Evolutionary conservation across 805 yeast species (phyloP).

Genomic region (Metschnikowia henanensis): DNA sequence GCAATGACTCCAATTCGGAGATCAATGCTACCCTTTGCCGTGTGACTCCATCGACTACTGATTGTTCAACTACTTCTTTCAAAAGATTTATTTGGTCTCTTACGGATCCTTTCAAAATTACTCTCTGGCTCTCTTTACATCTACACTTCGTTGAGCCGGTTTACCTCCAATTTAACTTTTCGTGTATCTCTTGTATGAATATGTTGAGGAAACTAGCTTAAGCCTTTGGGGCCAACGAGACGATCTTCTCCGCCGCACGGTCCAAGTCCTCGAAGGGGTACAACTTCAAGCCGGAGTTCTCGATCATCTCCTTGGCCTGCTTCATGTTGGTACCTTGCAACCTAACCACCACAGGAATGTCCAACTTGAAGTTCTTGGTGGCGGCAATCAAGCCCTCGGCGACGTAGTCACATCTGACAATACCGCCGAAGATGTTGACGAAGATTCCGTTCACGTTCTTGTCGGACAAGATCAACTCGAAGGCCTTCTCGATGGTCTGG

Average conservation of each 20-base stretch:
- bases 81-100: too few species aligned
- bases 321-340: conserved; percentile 97
- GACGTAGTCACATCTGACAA: conserved; percentile 98
- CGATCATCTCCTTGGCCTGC: conserved; percentile 82
- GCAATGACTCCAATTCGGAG: too few species aligned
- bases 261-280: conserved; percentile 91
- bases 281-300: conserved; percentile 88
- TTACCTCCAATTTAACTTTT: too few species aligned
- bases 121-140: too few species aligned
- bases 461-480: conserved; percentile 89
- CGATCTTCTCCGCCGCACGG: conserved; percentile 96
- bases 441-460: conserved; percentile 89
- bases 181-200: conserved; percentile 3
- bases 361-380: conserved; percentile 85
- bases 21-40: too few species aligned
- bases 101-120: too few species aligned
- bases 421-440: conserved; percentile 99
- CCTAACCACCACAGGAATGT: conserved; percentile 96
- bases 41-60: too few species aligned
- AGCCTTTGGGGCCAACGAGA: conserved; percentile 54
- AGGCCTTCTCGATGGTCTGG: conserved; percentile 95
- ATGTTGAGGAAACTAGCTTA: conserved; percentile 1
- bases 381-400: conserved; percentile 98
- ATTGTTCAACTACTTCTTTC: too few species aligned
- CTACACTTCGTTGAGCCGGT: too few species aligned